Percentiles rank a stretch among this genome's conserved stretches.
phyloP scores from a whole-genome alignment of 2,329 filamentous ascomycete genomes.

The Neodidymelliopsis sp. region DNA sequence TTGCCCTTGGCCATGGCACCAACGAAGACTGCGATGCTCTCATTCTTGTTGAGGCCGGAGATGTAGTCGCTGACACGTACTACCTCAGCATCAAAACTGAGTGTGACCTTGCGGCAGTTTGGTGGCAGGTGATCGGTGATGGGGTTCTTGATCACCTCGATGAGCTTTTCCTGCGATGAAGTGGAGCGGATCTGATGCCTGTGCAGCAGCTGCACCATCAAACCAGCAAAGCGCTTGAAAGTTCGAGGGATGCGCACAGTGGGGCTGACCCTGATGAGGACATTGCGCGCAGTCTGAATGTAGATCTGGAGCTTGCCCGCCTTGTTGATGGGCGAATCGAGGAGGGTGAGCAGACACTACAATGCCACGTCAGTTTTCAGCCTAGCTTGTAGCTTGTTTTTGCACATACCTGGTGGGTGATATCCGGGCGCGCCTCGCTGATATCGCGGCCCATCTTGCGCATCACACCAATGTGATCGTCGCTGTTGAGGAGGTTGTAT shows the following conservation, averaged over 20 bases:
- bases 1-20: slow-evolving; percentile 98
- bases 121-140: slow-evolving; percentile 96
- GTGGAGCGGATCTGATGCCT: slow-evolving; percentile 95
- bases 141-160: slow-evolving; percentile 97
- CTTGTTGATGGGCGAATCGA: slow-evolving; percentile 99
- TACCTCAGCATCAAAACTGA: slow-evolving; percentile 91
- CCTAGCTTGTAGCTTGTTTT: slow-evolving; percentile 1
- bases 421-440: slow-evolving; percentile 95
- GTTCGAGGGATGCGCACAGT: slow-evolving; percentile 96
- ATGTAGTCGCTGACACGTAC: slow-evolving; percentile 91
- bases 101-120: slow-evolving; percentile 96
- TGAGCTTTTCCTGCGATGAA: slow-evolving; percentile 94
- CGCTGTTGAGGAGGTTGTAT: slow-evolving; percentile 96
- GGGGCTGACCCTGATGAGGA: slow-evolving; percentile 97
- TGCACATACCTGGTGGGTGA: slow-evolving; percentile 89
- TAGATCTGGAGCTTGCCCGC: slow-evolving; percentile 97
- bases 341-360: slow-evolving; percentile 93
- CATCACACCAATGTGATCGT: slow-evolving; percentile 99
- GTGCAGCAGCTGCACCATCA: slow-evolving; percentile 98
- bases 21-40: slow-evolving; percentile 97
- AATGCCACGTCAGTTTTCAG: slow-evolving; percentile 31
- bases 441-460: slow-evolving; percentile 99
- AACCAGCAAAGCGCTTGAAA: slow-evolving; percentile 97
- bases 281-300: slow-evolving; percentile 96
- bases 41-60: slow-evolving; percentile 75